Percentiles rank a stretch among this genome's conserved stretches.
These are phyloP conservation scores for Ganoderma multipileum DNA, from an alignment of 1,284 basidiomycete species.

Conservation along the genomic window DNA sequence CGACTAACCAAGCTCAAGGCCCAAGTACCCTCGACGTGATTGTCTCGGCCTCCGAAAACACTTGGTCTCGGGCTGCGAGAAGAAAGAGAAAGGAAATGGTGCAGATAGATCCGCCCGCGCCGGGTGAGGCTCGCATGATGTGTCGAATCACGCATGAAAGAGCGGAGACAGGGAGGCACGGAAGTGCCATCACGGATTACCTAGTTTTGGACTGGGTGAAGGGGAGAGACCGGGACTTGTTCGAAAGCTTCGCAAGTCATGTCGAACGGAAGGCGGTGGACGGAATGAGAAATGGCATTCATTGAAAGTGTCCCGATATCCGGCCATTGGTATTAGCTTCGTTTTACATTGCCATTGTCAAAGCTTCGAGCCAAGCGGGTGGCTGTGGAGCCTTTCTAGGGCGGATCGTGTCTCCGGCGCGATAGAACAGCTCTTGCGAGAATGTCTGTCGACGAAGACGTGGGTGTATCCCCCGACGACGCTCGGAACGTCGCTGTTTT, in stretches of 20 bases:
- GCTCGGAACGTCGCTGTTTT: constrained; percentile 52
- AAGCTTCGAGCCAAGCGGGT: background rate
- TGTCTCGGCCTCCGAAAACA: constrained; percentile 58
- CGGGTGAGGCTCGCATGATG: constrained; percentile 24
- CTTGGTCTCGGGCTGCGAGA: constrained; percentile 80
- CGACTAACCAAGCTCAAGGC: constrained; percentile 13
- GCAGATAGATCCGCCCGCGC: constrained; percentile 15
- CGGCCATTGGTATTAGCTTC: background rate
- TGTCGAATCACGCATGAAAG: constrained; percentile 38
- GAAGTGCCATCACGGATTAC: background rate
- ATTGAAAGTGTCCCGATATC: background rate
- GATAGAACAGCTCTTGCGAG: constrained; percentile 61
- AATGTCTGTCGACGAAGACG: constrained; percentile 72
- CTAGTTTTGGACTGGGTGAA: constrained; percentile 61
- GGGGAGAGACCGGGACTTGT: constrained; percentile 64
- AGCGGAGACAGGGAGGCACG: constrained; percentile 13
- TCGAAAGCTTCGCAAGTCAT: constrained; percentile 76
- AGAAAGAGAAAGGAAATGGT: constrained; percentile 45
- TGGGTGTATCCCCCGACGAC: constrained; percentile 83
- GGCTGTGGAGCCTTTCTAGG: constrained; percentile 43
- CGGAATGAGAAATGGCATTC: background rate
- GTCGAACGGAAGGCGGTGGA: constrained; percentile 47
- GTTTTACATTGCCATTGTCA: background rate
- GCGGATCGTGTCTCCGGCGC: constrained; percentile 47
- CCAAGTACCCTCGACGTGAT: constrained; percentile 34